These are phyloP conservation scores for Penicillium sp. DNA, from an alignment of 2,329 filamentous ascomycete species.

Conservation along the genomic window DNA sequence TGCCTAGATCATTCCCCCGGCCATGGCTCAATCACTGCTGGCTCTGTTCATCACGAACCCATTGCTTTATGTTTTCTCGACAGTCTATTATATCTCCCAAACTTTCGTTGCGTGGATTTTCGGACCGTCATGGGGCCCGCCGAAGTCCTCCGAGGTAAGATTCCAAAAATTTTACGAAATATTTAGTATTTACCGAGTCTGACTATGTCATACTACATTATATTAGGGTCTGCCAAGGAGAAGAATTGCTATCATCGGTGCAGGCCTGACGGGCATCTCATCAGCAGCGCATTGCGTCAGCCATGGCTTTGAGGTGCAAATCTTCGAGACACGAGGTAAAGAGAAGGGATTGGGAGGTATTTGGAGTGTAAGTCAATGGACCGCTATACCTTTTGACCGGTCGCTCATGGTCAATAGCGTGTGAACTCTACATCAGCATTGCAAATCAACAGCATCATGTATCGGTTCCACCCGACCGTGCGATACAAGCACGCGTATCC, in stretches of 20 bases:
- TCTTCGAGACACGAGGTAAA: neutral
- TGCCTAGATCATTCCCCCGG: neutral
- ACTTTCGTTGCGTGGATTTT: neutral
- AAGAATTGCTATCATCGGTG: conserved; percentile 1
- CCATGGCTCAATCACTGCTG: neutral
- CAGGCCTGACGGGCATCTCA: conserved; percentile 1
- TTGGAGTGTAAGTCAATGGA: neutral
- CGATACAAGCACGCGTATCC: neutral
- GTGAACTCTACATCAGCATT: neutral
- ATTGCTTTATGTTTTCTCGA: neutral
- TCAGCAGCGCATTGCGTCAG: conserved; percentile 1
- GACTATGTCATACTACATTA: too few relatives aligned
- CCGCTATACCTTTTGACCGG: neutral
- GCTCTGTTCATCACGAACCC: neutral
- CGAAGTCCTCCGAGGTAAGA: neutral
- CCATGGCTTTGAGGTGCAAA: conserved; percentile 2
- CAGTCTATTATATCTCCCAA: neutral
- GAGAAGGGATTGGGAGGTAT: neutral
- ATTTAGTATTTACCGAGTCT: too few relatives aligned
- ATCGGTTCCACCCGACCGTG: neutral
- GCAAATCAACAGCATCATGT: neutral
- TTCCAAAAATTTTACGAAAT: too few relatives aligned
- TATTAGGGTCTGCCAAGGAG: neutral
- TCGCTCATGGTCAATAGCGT: neutral
- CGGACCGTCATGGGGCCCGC: neutral